phyloP scores from a whole-genome alignment of 2,329 filamentous ascomycete species.

The Knoxdaviesia capensis region DNA sequence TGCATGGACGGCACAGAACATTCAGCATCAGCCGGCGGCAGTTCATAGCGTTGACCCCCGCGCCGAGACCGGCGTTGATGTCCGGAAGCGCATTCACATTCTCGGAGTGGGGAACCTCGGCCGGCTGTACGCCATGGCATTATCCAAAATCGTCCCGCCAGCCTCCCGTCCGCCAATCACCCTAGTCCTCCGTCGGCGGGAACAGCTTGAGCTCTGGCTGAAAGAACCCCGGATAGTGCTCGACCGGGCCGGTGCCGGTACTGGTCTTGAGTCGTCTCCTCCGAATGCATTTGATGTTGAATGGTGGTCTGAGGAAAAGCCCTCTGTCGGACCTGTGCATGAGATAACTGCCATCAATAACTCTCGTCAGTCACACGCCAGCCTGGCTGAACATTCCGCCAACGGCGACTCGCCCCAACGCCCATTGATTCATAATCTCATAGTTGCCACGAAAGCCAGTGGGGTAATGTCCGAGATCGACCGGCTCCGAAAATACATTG shows the following conservation, averaged over 20 bases:
- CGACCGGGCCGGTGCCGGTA: constrained; percentile 12
- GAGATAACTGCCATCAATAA: constrained; percentile 14
- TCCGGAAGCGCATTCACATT: constrained; percentile 43
- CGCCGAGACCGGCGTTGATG: background rate
- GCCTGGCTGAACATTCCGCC: no score
- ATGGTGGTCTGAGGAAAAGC: constrained; percentile 29
- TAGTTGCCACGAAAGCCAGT: constrained; percentile 59
- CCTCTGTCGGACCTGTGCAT: constrained; percentile 14
- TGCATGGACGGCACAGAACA: constrained; percentile 4
- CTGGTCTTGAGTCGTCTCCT: constrained; percentile 11
- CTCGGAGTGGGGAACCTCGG: constrained; percentile 70
- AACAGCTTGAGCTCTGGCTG: constrained; percentile 27
- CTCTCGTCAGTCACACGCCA: no score
- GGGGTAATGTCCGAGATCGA: constrained; percentile 41
- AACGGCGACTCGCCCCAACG: no score
- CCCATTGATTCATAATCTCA: constrained; percentile 30
- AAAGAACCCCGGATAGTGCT: constrained; percentile 22
- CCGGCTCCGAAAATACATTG: constrained; percentile 38
- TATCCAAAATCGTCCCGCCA: constrained; percentile 28
- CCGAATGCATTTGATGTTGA: constrained; percentile 22
- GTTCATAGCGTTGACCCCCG: background rate
- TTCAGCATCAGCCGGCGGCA: no score
- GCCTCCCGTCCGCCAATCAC: constrained; percentile 50
- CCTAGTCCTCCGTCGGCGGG: constrained; percentile 50
- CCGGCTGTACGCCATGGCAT: constrained; percentile 52